phyloP scores from a whole-genome alignment of 2,329 filamentous ascomycete species.

The Arthroderma sp. region DNA sequence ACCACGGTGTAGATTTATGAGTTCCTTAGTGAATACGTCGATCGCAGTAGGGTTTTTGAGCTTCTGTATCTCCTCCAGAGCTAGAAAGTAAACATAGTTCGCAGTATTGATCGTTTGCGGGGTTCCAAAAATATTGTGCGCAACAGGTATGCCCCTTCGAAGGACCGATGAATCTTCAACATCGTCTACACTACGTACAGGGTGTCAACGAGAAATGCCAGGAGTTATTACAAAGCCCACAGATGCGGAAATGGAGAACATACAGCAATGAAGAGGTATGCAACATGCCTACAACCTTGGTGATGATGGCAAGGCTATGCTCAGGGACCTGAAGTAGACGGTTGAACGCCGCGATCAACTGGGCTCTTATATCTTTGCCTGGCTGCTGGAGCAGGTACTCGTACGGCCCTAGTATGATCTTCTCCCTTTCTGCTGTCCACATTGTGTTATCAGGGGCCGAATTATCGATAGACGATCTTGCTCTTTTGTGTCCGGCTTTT shows the following conservation, averaged over 20 bases:
- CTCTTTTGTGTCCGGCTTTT: not conserved
- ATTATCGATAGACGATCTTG: not conserved
- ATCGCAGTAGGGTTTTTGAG: constrained; percentile 21
- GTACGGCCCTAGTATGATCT: constrained; percentile 62
- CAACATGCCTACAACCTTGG: constrained; percentile 22
- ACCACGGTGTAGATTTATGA: constrained; percentile 27
- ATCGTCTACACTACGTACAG: constrained; percentile 27
- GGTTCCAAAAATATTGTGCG: constrained; percentile 32
- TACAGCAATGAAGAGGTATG: constrained; percentile 29
- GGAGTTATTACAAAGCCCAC: not conserved
- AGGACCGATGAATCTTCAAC: constrained; percentile 32
- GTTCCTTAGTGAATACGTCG: constrained; percentile 24
- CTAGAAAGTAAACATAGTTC: constrained; percentile 30
- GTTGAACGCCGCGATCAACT: constrained; percentile 27
- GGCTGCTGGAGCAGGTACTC: constrained; percentile 68
- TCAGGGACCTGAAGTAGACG: constrained; percentile 24
- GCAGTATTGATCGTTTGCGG: constrained; percentile 36
- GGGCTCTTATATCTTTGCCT: constrained; percentile 37
- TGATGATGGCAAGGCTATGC: constrained; percentile 20
- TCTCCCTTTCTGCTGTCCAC: constrained; percentile 65
- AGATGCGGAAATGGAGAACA: constrained; percentile 14
- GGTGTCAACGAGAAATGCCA: not conserved
- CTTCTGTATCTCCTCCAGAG: constrained; percentile 20
- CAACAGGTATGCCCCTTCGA: constrained; percentile 29
- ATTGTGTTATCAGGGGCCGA: constrained; percentile 4